phyloP scores from a whole-genome alignment of 2,329 filamentous ascomycete genomes.

The Periconia sp. region DNA sequence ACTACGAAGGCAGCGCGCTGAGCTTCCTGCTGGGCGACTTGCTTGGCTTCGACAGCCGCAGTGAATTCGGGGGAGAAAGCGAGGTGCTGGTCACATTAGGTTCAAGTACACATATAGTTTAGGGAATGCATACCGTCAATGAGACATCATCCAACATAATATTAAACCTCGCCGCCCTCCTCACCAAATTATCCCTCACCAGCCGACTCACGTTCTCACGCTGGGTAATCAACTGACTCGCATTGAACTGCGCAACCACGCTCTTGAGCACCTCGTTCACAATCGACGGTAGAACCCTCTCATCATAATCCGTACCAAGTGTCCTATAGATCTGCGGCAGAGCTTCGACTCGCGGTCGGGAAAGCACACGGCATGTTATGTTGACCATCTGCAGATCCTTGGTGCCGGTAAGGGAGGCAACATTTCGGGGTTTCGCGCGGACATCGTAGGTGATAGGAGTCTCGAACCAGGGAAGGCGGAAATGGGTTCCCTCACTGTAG shows the following conservation, averaged over 20 bases:
- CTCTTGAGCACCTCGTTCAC: constrained; percentile 99
- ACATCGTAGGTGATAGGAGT: constrained; percentile 97
- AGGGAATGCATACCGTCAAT: constrained; percentile 72
- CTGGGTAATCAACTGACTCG: constrained; percentile 97
- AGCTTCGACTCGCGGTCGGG: constrained; percentile 82
- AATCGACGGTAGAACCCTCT: constrained; percentile 96
- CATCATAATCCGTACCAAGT: constrained; percentile 93
- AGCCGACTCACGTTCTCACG: constrained; percentile 93
- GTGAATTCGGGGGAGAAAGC: constrained; percentile 74
- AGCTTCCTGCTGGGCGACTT: constrained; percentile 84
- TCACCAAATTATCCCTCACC: constrained; percentile 90
- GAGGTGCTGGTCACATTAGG: constrained; percentile 59
- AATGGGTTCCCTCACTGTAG: constrained; percentile 95
- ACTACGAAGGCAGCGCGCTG: constrained; percentile 97
- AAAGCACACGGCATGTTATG: constrained; percentile 99
- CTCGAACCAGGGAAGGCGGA: constrained; percentile 96
- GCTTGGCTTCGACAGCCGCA: constrained; percentile 72
- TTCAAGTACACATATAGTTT: constrained; percentile 1
- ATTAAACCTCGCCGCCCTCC: constrained; percentile 93
- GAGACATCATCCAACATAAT: constrained; percentile 98
- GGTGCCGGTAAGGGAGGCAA: constrained; percentile 94
- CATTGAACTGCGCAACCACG: constrained; percentile 98
- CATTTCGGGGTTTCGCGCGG: constrained; percentile 94
- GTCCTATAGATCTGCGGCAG: constrained; percentile 98
- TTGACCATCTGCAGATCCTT: constrained; percentile 99